These are phyloP conservation scores for Sclerotinia minor DNA, from an alignment of 2,329 filamentous ascomycete species.

Conservation along the genomic window DNA sequence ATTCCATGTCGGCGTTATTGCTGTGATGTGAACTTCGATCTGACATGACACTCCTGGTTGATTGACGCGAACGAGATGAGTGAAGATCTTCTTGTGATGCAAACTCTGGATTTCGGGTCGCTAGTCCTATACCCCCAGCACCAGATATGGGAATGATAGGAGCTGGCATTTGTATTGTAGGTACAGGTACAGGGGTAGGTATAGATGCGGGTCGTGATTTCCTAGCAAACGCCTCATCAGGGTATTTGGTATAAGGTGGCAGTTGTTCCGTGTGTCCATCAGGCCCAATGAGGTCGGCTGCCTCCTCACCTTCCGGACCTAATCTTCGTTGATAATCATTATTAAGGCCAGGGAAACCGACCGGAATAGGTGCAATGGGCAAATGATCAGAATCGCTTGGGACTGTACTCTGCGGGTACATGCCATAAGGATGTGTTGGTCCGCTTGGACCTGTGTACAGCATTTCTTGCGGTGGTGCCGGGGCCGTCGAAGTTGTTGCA, in stretches of 20 bases:
- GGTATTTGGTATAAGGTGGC: constrained; percentile 88
- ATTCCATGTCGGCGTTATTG: constrained; percentile 50
- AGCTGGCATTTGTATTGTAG: constrained; percentile 33
- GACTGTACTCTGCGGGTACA: constrained; percentile 81
- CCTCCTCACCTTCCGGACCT: constrained; percentile 80
- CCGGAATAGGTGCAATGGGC: constrained; percentile 52
- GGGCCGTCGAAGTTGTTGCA: constrained; percentile 69
- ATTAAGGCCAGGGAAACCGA: constrained; percentile 70
- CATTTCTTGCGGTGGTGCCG: constrained; percentile 53
- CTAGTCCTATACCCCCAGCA: constrained; percentile 62
- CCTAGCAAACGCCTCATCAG: constrained; percentile 66
- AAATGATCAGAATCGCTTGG: constrained; percentile 46
- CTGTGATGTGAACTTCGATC: constrained; percentile 55
- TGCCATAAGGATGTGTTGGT: constrained; percentile 80
- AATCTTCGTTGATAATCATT: constrained; percentile 70
- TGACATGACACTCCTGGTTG: constrained; percentile 53
- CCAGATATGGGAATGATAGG: constrained; percentile 42
- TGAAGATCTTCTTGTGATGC: constrained; percentile 57
- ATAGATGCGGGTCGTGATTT: constrained; percentile 47
- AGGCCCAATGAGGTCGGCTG: constrained; percentile 82
- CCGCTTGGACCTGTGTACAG: constrained; percentile 62
- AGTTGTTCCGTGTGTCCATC: constrained; percentile 89
- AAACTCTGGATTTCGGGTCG: constrained; percentile 63
- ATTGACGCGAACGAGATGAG: constrained; percentile 52
- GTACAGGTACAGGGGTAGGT: constrained; percentile 24